These are phyloP conservation scores for Lophium mytilinum DNA, from an alignment of 495 filamentous ascomycete species.

Conservation along the genomic window DNA sequence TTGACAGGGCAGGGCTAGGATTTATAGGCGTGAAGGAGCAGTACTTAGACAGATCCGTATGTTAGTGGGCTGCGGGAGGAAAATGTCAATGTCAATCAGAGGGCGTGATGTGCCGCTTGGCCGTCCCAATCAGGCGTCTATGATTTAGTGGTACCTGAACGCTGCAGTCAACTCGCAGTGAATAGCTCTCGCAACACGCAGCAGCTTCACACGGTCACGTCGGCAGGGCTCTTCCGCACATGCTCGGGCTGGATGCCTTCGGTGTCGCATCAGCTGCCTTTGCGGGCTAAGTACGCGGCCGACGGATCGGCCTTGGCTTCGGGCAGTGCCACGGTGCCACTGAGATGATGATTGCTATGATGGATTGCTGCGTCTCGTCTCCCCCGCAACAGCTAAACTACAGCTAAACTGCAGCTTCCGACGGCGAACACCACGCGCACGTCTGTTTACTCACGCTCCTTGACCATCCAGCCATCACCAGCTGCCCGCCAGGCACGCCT, in stretches of 20 bases:
- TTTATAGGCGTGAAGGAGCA: too few species aligned
- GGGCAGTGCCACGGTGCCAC: background rate
- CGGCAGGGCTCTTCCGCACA: too few species aligned
- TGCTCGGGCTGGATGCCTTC: too few species aligned
- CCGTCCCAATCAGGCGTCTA: too few species aligned
- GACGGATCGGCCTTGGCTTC: background rate
- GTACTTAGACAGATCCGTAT: too few species aligned
- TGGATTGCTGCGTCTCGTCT: background rate
- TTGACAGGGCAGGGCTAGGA: too few species aligned
- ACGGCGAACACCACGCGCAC: background rate
- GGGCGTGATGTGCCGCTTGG: background rate
- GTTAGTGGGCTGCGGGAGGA: too few species aligned
- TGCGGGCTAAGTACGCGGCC: background rate
- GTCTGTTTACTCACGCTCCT: background rate
- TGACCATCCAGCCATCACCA: background rate
- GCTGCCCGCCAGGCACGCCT: background rate
- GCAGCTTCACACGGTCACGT: too few species aligned
- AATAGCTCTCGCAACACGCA: background rate
- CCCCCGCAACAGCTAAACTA: background rate
- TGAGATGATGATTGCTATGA: too few species aligned
- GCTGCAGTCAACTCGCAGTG: too few species aligned
- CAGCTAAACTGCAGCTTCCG: background rate
- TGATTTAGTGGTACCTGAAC: too few species aligned
- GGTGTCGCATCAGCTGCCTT: background rate
- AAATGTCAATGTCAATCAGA: constrained; percentile 1